Conservation (phyloP, 768 basidiomycete species). For the Termitomyces sp. region DNA sequence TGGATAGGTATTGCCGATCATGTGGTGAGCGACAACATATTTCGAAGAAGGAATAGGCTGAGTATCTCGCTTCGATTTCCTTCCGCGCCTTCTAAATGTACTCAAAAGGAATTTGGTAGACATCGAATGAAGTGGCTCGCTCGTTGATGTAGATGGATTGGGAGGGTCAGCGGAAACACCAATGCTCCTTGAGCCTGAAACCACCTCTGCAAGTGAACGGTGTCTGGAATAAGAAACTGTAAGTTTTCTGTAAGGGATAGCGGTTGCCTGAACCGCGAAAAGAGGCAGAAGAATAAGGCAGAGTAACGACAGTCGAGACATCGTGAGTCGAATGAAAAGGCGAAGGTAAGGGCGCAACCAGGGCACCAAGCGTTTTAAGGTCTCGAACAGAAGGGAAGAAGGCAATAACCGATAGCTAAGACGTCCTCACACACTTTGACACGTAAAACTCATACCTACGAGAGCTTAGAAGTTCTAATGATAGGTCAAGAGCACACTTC, state of each 20-base stretch:
- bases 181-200: neutral
- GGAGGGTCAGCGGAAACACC: neutral
- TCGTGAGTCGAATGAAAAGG: neutral
- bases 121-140: neutral
- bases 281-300: slow-evolving; percentile 5
- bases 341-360: slow-evolving; percentile 6
- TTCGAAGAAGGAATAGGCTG: slow-evolving; percentile 21
- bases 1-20: slow-evolving; percentile 65
- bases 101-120: neutral
- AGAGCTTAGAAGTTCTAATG: neutral
- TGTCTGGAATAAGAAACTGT: neutral
- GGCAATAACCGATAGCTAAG: neutral
- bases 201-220: neutral
- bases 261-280: slow-evolving; percentile 3
- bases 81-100: neutral
- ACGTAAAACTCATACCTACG: neutral
- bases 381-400: neutral
- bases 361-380: neutral
- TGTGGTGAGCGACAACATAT: slow-evolving; percentile 54
- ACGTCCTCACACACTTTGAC: neutral
- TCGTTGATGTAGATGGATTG: neutral
- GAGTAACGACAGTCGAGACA: slow-evolving; percentile 7
- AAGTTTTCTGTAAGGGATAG: slow-evolving; percentile 5
- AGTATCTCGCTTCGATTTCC: neutral
- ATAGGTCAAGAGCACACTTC: no score